A percentile compares a stretch with the other conserved stretches of the same genome.
These are phyloP conservation scores for Garcia nutans DNA, from an alignment of 345 rosid species.

Conservation along the genomic window DNA sequence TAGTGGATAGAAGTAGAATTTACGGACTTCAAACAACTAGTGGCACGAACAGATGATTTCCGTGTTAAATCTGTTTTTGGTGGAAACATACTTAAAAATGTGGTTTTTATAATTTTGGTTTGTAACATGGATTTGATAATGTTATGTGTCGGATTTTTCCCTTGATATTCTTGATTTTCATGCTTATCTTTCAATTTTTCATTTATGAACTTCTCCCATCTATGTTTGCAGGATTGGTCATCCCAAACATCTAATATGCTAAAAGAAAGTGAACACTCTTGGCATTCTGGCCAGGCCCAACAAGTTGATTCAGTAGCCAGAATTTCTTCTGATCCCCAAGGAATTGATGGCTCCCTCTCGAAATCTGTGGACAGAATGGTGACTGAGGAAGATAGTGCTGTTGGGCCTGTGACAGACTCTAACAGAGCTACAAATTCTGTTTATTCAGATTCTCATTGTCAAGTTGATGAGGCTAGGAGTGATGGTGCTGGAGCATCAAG, in stretches of 20 bases:
- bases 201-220: conserved; percentile 3
- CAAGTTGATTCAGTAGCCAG: conserved; percentile 36
- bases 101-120: neutral
- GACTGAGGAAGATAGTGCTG: conserved; percentile 34
- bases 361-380: conserved; percentile 36
- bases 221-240: conserved; percentile 33
- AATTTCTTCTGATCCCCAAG: conserved; percentile 37
- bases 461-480: conserved; percentile 45
- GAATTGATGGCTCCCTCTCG: conserved; percentile 34
- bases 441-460: conserved; percentile 30
- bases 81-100: neutral
- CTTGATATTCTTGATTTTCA: neutral
- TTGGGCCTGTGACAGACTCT: conserved; percentile 27
- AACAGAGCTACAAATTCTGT: conserved; percentile 30
- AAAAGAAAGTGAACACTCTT: conserved; percentile 41
- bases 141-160: neutral
- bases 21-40: neutral
- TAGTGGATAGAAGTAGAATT: neutral
- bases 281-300: conserved; percentile 35
- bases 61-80: neutral
- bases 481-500: conserved; percentile 54
- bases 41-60: neutral
- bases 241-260: conserved; percentile 35
- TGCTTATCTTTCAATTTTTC: neutral
- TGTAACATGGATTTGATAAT: neutral